Conservation (phyloP, 768 basidiomycete species). For the Lyophyllum semitale region DNA sequence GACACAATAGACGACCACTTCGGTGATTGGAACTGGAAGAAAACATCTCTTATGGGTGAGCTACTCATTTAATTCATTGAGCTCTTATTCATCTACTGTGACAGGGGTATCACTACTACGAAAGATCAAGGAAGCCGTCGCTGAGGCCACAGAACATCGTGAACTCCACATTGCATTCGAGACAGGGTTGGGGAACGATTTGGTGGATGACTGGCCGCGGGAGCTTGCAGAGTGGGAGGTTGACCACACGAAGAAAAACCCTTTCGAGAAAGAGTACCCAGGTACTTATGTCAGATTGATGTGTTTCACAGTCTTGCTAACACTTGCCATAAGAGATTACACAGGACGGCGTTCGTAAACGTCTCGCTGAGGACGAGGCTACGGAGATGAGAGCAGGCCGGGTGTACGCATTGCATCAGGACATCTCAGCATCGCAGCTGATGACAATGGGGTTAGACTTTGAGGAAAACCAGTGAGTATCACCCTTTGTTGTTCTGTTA, state of each 20-base stretch:
- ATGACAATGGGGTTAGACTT: slow-evolving; percentile 17
- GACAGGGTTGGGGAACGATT: not conserved
- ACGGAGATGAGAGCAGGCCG: not conserved
- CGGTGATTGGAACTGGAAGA: too few species aligned
- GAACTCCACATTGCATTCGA: not conserved
- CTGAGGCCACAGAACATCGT: not conserved
- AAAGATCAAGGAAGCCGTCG: slow-evolving; percentile 4
- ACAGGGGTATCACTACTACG: slow-evolving; percentile 11
- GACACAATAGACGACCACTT: slow-evolving; percentile 30
- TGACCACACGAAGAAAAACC: slow-evolving; percentile 5
- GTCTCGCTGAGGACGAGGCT: slow-evolving; percentile 14
- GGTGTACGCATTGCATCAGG: slow-evolving; percentile 1
- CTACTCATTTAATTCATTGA: too few species aligned
- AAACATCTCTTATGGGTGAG: not conserved
- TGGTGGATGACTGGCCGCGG: not conserved
- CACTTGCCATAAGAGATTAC: slow-evolving; percentile 8
- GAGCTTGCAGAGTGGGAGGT: slow-evolving; percentile 8
- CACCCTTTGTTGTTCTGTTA: not conserved
- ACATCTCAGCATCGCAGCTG: slow-evolving; percentile 1
- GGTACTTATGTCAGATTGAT: not conserved
- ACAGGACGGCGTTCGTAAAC: slow-evolving; percentile 9
- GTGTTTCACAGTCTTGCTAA: not conserved
- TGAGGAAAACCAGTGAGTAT: slow-evolving; percentile 18
- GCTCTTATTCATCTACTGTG: too few species aligned
- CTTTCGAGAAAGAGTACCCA: not conserved